Evolutionary conservation across 352 stramenopile species (phyloP), one percentile per base, ranked within the genome.

Genomic region (Phytophthora ramorum): DNA sequence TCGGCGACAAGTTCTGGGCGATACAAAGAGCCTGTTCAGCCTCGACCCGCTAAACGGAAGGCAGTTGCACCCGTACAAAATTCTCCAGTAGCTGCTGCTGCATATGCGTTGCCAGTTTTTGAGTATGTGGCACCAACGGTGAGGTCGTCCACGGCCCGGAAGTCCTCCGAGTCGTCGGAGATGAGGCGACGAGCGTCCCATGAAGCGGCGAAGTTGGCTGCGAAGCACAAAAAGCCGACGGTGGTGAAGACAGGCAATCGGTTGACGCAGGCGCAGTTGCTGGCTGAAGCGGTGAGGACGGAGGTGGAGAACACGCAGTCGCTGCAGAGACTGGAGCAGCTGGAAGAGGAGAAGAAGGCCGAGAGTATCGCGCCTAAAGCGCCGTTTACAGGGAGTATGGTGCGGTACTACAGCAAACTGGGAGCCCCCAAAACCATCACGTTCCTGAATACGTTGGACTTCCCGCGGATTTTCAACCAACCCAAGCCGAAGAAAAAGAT

Each of bases 271-370:
- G 71, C 81, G 34, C 71, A 95, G 56, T 48, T 95, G 12, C 46
- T 95, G 17, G 70, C 71, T 2, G 87, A 95, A 66, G 87, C 87
- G 19, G 87, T 95, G 63, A 75, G 75, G 34, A 93, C 81, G 0
- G 87, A 95, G 46, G 79, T 95, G 40, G 81, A 92, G 41, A 95
- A 95, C 52, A 79, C 66, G 37, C 80, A 91, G 75, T 93, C 85
- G n/a, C 66, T 95, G 28, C 88, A 86, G 38, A 76, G 83, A 37
- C 40, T 95, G 35, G 87, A 95, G 64, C 85, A 87, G 58, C 61
- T 93, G 0, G 87, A 95, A 52, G 87, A 95, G 66, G 87, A 95
- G 71, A 93, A 92, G 70, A 89, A 89, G 17, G 73, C 70, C 7
- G 85, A 92, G 68, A 85, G 65, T 46, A 71, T 76, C 12, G 73